Conservation (phyloP, 2,329 filamentous ascomycete genomes). For the Epichloe gansuensis region DNA sequence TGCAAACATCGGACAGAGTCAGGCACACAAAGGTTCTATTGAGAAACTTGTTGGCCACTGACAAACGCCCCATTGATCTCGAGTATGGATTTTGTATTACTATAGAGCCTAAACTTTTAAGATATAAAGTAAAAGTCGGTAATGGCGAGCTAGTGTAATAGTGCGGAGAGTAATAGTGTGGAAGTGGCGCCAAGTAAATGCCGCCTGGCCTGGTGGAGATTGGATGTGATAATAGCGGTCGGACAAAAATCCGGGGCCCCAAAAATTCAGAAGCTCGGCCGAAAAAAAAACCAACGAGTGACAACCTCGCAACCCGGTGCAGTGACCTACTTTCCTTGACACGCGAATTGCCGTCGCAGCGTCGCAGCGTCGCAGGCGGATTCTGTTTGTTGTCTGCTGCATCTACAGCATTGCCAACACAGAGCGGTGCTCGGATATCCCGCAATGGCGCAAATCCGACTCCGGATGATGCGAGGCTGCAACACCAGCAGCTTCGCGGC, state of each 20-base stretch:
- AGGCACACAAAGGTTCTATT: too few relatives aligned
- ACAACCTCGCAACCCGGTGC: neutral
- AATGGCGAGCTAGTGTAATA: neutral
- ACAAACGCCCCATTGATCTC: too few relatives aligned
- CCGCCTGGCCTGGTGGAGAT: neutral
- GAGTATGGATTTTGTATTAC: too few relatives aligned
- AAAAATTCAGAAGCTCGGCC: neutral
- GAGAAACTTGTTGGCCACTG: too few relatives aligned
- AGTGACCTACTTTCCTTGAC: neutral
- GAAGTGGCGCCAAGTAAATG: neutral
- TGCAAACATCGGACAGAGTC: too few relatives aligned
- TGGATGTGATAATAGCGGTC: neutral
- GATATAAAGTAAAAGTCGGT: too few relatives aligned
- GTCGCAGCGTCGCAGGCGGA: slow-evolving; percentile 2
- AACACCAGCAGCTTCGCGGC: slow-evolving; percentile 8
- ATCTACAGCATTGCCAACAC: neutral
- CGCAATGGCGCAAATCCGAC: slow-evolving; percentile 22
- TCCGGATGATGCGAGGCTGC: slow-evolving; percentile 15
- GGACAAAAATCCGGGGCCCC: slow-evolving; percentile 3
- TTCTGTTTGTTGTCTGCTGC: neutral
- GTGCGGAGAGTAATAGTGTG: neutral
- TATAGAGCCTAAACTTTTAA: too few relatives aligned
- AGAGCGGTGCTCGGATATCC: slow-evolving; percentile 3
- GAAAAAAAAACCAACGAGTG: neutral
- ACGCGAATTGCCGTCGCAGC: neutral